Evolutionary conservation across 148 eudicot species (phyloP), one percentile per base, ranked within the genome.

Genomic region (Simmondsia chinensis): DNA sequence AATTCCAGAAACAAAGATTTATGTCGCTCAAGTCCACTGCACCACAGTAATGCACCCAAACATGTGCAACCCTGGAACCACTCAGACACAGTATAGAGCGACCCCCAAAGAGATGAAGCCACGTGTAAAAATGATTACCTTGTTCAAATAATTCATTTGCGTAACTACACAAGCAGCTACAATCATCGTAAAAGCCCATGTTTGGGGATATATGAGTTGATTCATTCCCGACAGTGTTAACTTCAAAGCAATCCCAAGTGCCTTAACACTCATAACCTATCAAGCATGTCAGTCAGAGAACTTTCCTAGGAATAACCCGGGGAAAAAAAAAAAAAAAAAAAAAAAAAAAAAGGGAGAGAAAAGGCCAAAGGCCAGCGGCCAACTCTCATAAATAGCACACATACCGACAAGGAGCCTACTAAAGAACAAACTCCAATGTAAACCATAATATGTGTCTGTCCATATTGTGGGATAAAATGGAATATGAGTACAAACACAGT

Each of bases 181-280:
- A 48, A 83, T 67, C 48, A 69, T 18, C 6, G 74, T 62, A 43
- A 83, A 83, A 40, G 69, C 73, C 94, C 94, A 83, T 34, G 94
- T 83, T 51, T 79, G 81, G 56, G 87, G 87, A 47, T 73, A 79
- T 33, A 76, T 20, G n/a, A 83, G 60, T 59, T 83, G 87, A 55
- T 79, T 83, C 54, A 41, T 76, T 64, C 94, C 94, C 0, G 81
- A 79, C 13, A 83, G 70, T 19, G 94, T 83, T 51, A 83, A 46
- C 60, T 83, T 83, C 64, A 83, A 37, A 29, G 94, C 87, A 54
- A 83, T 83, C 33, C 94, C 94, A 42, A 83, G 68, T 19, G 94
- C 94, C 69, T 76, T 79, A 47, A 80, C 87, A 63, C 94, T 76
- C 87, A 83, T 83, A 47, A 83, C 94, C 94, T 83, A 72, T 64